Conservation (phyloP, 2,329 filamentous ascomycete species). For the Simplicillium aogashimaense region DNA sequence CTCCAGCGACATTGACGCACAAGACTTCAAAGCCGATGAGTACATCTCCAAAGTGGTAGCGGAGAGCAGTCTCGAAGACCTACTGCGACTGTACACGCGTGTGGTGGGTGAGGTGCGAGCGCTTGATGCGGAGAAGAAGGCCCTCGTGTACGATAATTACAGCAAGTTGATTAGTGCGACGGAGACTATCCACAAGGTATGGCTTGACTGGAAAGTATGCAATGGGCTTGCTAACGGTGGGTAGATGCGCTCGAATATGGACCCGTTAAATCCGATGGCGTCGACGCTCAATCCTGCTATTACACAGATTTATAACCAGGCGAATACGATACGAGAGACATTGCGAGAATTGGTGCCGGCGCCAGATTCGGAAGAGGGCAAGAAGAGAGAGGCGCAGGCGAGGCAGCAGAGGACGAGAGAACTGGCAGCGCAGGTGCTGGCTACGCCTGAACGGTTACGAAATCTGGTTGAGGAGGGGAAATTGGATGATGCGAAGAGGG, state of each 20-base stretch:
- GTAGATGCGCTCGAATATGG: constrained; percentile 72
- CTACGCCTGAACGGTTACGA: constrained; percentile 49
- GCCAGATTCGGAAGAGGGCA: constrained; percentile 29
- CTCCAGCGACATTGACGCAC: constrained; percentile 61
- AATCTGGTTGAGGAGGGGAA: constrained; percentile 49
- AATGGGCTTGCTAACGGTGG: neutral
- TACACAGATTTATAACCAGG: constrained; percentile 59
- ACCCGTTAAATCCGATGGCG: constrained; percentile 64
- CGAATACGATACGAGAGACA: constrained; percentile 41
- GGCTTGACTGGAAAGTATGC: neutral
- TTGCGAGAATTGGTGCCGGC: constrained; percentile 36
- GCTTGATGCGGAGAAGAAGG: constrained; percentile 92
- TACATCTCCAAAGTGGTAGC: constrained; percentile 55
- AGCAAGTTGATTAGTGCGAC: constrained; percentile 94
- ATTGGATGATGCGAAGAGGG: constrained; percentile 46
- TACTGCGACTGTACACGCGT: constrained; percentile 60
- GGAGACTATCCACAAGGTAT: constrained; percentile 77
- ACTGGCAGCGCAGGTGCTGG: constrained; percentile 53
- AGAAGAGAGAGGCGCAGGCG: constrained; percentile 20
- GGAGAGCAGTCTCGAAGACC: constrained; percentile 54
- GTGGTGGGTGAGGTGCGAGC: constrained; percentile 75
- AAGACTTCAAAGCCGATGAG: constrained; percentile 61
- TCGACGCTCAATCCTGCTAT: constrained; percentile 66
- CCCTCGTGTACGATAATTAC: constrained; percentile 96
- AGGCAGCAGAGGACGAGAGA: constrained; percentile 34